These are phyloP conservation scores for Sphaerostilbella broomeana DNA, from an alignment of 2,329 filamentous ascomycete species.

Conservation along the genomic window DNA sequence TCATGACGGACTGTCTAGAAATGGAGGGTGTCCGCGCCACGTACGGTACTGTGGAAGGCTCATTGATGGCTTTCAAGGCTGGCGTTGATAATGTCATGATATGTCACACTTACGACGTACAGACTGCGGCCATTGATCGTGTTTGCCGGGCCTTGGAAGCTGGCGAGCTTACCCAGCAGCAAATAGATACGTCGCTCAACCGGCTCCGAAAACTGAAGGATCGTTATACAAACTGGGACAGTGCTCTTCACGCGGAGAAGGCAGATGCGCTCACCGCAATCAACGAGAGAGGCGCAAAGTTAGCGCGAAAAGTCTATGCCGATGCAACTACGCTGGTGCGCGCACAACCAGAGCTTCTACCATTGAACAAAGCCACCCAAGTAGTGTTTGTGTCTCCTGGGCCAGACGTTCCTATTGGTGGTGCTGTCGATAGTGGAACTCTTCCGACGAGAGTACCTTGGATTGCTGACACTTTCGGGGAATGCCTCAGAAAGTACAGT, in stretches of 20 bases:
- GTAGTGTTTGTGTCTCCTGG: conserved; percentile 22
- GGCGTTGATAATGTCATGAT: conserved; percentile 25
- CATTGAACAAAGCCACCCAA: conserved; percentile 13
- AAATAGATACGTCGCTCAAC: conserved; percentile 16
- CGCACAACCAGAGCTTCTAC: conserved; percentile 13
- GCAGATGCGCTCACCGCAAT: conserved; percentile 12
- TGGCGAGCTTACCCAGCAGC: conserved; percentile 14
- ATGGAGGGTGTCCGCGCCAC: conserved; percentile 23
- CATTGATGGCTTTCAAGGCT: conserved; percentile 21
- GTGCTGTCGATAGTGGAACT: conserved; percentile 19
- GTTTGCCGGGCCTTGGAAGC: conserved; percentile 17
- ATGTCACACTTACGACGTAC: conserved; percentile 22
- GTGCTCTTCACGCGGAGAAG: conserved; percentile 13
- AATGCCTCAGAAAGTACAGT: conserved; percentile 15
- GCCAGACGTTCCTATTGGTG: conserved; percentile 19
- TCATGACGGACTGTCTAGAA: conserved; percentile 23
- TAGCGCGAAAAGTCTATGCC: conserved; percentile 17
- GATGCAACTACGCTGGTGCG: conserved; percentile 19
- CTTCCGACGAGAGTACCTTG: conserved; percentile 21
- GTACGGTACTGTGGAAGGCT: conserved; percentile 20
- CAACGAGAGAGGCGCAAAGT: conserved; percentile 13
- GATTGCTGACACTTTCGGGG: conserved; percentile 19
- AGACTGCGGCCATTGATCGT: conserved; percentile 20
- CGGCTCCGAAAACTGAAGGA: conserved; percentile 18
- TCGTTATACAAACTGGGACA: conserved; percentile 19